Evolutionary conservation across 2,329 filamentous ascomycete species (phyloP), one percentile per base, ranked within the genome.

Genomic region (Madurella fahalii): DNA sequence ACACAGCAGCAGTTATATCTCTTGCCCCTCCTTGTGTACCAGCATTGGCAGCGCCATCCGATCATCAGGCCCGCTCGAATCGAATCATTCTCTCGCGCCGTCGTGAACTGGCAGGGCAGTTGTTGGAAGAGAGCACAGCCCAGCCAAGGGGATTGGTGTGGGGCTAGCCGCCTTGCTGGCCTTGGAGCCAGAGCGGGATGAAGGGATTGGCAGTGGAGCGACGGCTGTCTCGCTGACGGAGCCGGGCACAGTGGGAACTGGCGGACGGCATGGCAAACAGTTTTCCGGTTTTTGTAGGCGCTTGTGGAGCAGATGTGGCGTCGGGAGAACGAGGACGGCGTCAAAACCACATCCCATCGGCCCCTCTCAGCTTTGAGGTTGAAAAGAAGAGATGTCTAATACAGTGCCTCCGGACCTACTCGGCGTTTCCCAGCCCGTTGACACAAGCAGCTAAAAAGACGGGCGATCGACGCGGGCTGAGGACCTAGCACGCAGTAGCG

Each of bases 141-240:
- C 37, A 54, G 39, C 44, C 32, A 50, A 42, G 44, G 47, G 13
- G 30, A 7, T 43, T 30, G 31, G 31, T 15, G 47, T 51, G 47
- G 53, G 53, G 48, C 44, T 56, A 54, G 42, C 48, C 47, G 47
- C 48, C 48, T 50, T 47, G 39, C 18, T 31, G 25, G 25, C 25
- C n/a, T n/a, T 25, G 25, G 25, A 25, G 25, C 7, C 25, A 25
- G 25, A 17, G 45, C 15, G 16, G 43, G 43, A 45, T 45, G 52
- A 49, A 53, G 52, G 52, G 42, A 16, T 40, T 25, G 40, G 17
- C 31, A 49, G 52, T 53, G 52, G 52, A n/a, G 25, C 20, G 18
- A 25, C 7, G 25, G 25, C 25, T 25, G 25, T 25, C 25, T 25
- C 25, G 25, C 25, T 25, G 25, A 25, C 25, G 25, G 25, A 25